A percentile compares a stretch with the other conserved stretches of the same genome.
These are phyloP conservation scores for Aureobasidium namibiae DNA, from an alignment of 2,329 filamentous ascomycete genomes.

Conservation along the genomic window DNA sequence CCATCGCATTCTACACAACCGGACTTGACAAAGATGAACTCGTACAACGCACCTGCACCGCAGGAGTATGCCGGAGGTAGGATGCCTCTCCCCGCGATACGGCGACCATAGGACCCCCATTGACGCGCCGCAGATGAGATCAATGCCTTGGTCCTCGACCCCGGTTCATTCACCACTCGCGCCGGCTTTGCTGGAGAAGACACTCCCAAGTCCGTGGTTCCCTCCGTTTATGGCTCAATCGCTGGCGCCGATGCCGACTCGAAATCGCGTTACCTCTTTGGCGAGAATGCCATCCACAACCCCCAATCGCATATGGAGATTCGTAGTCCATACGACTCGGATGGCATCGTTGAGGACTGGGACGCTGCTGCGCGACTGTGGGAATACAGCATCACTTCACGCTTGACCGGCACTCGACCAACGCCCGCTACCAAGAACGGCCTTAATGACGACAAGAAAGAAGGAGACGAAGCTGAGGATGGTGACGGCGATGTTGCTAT, in stretches of 20 bases:
- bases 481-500: conserved; percentile 49
- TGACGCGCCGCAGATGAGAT: conserved; percentile 67
- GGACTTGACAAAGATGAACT: background rate
- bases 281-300: conserved; percentile 80
- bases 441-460: conserved; percentile 58
- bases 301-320: conserved; percentile 71
- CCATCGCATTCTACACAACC: background rate
- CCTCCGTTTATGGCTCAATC: conserved; percentile 70
- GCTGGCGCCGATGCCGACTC: conserved; percentile 43
- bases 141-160: conserved; percentile 90
- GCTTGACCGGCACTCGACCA: conserved; percentile 69
- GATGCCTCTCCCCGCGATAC: background rate
- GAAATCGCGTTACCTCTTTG: conserved; percentile 60
- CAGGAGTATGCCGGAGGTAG: conserved; percentile 41
- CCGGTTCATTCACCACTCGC: conserved; percentile 82
- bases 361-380: conserved; percentile 81
- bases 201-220: conserved; percentile 85
- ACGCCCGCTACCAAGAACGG: conserved; percentile 67
- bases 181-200: conserved; percentile 98
- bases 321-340: conserved; percentile 82
- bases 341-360: conserved; percentile 94
- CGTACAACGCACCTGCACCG: conserved; percentile 26
- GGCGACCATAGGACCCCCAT: background rate
- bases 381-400: conserved; percentile 86
- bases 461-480: conserved; percentile 28